A percentile compares a stretch with the other conserved stretches of the same genome.
These are phyloP conservation scores for Boletales sp. DNA, from an alignment of 768 basidiomycete species.

Conservation along the genomic window DNA sequence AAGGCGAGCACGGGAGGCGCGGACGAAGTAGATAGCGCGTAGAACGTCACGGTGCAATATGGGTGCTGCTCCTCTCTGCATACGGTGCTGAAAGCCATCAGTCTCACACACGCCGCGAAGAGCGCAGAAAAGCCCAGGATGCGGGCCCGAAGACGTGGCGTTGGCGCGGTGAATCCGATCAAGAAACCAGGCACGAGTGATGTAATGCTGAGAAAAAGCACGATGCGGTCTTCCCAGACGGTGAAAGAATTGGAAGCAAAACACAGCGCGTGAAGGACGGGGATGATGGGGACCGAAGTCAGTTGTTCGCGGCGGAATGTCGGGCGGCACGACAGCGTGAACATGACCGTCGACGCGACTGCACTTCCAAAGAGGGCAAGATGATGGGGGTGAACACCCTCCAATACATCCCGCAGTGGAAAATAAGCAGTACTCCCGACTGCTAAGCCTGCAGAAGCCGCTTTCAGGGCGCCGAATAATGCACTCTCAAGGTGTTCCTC, in stretches of 20 bases:
- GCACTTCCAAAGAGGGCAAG: slow-evolving; percentile 47
- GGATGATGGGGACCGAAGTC: slow-evolving; percentile 40
- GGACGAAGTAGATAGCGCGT: slow-evolving; percentile 65
- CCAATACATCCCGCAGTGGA: slow-evolving; percentile 30
- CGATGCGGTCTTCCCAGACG: slow-evolving; percentile 92
- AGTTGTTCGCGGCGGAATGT: slow-evolving; percentile 26
- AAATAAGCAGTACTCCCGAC: slow-evolving; percentile 35
- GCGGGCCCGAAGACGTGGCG: slow-evolving; percentile 62
- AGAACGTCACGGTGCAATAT: slow-evolving; percentile 88
- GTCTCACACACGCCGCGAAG: slow-evolving; percentile 63
- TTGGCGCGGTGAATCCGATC: slow-evolving; percentile 65
- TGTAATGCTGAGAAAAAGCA: slow-evolving; percentile 68
- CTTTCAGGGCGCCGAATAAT: slow-evolving; percentile 32
- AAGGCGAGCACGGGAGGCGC: slow-evolving; percentile 61
- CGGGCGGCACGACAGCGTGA: slow-evolving; percentile 42
- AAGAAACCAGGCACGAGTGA: slow-evolving; percentile 60
- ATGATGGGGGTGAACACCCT: slow-evolving; percentile 51
- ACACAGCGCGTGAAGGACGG: slow-evolving; percentile 65
- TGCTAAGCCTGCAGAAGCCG: slow-evolving; percentile 34
- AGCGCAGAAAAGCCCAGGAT: slow-evolving; percentile 70
- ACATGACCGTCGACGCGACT: slow-evolving; percentile 43
- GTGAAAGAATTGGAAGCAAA: slow-evolving; percentile 96
- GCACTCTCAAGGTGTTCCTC: slow-evolving; percentile 39
- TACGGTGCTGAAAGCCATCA: slow-evolving; percentile 80
- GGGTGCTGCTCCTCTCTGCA: slow-evolving; percentile 95